These are phyloP conservation scores for Phaseolus lunatus DNA, from an alignment of 306 rosid genomes.

Conservation along the genomic window DNA sequence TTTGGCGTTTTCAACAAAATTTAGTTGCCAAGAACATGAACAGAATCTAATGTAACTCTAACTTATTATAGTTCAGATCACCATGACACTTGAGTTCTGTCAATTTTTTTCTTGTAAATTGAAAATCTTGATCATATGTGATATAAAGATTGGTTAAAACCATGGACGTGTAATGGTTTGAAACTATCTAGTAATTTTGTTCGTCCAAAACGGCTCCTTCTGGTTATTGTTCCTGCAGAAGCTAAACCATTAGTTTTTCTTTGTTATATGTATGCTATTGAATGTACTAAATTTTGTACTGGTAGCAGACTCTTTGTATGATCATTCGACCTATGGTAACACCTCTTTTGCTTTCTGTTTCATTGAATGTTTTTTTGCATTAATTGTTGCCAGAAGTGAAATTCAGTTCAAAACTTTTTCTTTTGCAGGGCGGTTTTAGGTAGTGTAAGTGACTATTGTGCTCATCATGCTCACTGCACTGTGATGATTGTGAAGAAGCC, in stretches of 20 bases:
- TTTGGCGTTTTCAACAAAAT: conserved; percentile 29
- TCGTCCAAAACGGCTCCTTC: not conserved
- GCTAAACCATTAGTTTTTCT: not conserved
- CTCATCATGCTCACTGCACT: conserved; percentile 78
- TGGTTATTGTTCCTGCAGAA: not conserved
- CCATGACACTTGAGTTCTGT: too few species aligned
- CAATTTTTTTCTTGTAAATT: too few species aligned
- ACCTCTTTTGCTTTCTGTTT: not conserved
- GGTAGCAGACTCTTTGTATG: not conserved
- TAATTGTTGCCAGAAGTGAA: too few species aligned
- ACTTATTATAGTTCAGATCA: too few species aligned
- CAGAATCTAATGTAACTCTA: too few species aligned
- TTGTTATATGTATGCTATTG: not conserved
- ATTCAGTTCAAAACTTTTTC: too few species aligned
- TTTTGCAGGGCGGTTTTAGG: conserved; percentile 77
- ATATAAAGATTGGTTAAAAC: too few species aligned
- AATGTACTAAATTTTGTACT: not conserved
- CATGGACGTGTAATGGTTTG: too few species aligned
- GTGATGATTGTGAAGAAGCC: conserved; percentile 88
- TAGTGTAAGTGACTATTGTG: conserved; percentile 89
- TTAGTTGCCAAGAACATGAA: too few species aligned
- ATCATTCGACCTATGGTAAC: not conserved
- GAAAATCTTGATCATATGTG: too few species aligned
- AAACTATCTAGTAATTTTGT: too few species aligned
- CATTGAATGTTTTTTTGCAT: not conserved